Evolutionary conservation across 805 yeast genomes (phyloP).

Genomic region (Metschnikowia picachoensis): DNA sequence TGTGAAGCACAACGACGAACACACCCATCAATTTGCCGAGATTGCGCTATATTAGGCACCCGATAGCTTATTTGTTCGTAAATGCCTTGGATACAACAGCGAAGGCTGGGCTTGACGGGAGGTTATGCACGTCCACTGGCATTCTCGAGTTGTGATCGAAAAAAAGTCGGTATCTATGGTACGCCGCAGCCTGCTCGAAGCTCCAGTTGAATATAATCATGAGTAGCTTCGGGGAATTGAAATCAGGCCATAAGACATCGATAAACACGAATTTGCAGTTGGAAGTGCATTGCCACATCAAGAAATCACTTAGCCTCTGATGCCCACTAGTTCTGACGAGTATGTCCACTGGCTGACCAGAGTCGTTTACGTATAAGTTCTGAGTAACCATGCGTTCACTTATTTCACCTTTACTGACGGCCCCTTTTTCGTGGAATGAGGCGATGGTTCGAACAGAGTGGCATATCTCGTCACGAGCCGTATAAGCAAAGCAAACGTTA

Average conservation of each 20-base stretch:
- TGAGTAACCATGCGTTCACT: conserved; percentile 32
- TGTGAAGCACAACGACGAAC: too few relatives aligned
- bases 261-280: conserved; percentile 54
- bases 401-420: conserved; percentile 28
- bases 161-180: conserved; percentile 16
- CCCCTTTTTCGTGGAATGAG: conserved; percentile 20
- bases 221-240: conserved; percentile 45
- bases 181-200: conserved; percentile 30
- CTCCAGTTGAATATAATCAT: conserved; percentile 58
- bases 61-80: too few relatives aligned
- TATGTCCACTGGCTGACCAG: conserved; percentile 58
- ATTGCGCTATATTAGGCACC: too few relatives aligned
- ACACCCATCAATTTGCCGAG: too few relatives aligned
- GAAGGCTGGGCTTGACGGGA: too few relatives aligned
- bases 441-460: conserved; percentile 44
- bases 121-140: too few relatives aligned
- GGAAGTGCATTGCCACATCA: conserved; percentile 71
- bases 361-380: conserved; percentile 56
- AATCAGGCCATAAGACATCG: conserved; percentile 69
- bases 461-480: conserved; percentile 77
- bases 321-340: conserved; percentile 77
- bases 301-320: conserved; percentile 67
- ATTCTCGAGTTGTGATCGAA: too few relatives aligned
- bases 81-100: too few relatives aligned
- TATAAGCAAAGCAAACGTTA: conserved; percentile 92